Conservation (phyloP, 306 rosid species). For the Myrica gale region DNA sequence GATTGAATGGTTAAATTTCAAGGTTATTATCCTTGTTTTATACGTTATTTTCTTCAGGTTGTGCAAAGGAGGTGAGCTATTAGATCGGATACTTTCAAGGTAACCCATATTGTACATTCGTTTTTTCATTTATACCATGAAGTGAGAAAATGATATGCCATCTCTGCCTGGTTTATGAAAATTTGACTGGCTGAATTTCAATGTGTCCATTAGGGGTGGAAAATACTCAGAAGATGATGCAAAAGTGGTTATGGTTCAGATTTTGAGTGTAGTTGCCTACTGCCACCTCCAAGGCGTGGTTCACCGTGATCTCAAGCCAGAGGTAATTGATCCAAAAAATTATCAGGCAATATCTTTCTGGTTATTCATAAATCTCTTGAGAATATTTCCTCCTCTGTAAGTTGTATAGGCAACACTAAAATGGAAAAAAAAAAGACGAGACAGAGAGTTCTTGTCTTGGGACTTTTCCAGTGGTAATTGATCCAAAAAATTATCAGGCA, state of each 20-base stretch:
- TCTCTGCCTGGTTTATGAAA: conserved; percentile 10
- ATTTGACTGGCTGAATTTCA: conserved; percentile 22
- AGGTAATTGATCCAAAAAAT: conserved; percentile 52
- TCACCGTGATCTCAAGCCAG: conserved; percentile 67
- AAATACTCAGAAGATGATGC: conserved; percentile 66
- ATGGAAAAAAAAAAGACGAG: background rate
- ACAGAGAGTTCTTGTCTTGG: background rate
- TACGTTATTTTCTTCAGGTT: conserved; percentile 49
- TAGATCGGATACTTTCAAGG: conserved; percentile 91
- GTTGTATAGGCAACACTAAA: background rate
- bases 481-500: conserved; percentile 18
- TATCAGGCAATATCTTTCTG: conserved; percentile 4
- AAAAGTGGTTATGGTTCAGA: conserved; percentile 52
- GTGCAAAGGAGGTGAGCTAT: conserved; percentile 86
- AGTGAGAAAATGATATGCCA: conserved; percentile 18
- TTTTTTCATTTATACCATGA: conserved; percentile 11
- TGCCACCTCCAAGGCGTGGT: conserved; percentile 69
- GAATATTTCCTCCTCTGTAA: background rate
- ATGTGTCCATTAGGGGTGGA: conserved; percentile 62
- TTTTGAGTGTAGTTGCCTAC: conserved; percentile 55
- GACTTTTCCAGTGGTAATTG: conserved; percentile 88
- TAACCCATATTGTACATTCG: conserved; percentile 20
- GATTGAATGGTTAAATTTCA: conserved; percentile 11
- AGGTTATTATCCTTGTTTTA: conserved; percentile 21
- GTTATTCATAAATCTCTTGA: background rate